phyloP scores from a whole-genome alignment of 176 grass and related monocot species.

The Carex kokanica region DNA sequence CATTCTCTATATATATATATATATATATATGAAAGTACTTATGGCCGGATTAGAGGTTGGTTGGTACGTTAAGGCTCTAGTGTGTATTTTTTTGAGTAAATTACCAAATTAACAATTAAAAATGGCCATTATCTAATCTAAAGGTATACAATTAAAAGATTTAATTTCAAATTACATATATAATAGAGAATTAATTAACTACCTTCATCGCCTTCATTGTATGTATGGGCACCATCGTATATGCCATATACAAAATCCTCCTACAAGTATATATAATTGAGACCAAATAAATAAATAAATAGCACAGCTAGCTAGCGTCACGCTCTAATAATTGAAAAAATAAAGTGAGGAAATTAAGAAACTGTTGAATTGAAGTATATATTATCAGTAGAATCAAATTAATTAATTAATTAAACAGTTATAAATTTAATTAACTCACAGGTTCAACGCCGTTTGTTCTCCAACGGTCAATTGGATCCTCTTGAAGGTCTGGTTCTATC shows the following conservation, averaged over 20 bases:
- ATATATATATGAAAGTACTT: too few species aligned
- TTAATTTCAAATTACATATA: constrained; percentile 14
- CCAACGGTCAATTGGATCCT: constrained; percentile 67
- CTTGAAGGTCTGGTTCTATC: constrained; percentile 77
- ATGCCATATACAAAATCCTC: constrained; percentile 77
- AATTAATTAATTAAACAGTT: too few species aligned
- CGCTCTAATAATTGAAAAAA: not conserved
- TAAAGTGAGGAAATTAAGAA: not conserved
- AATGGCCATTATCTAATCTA: not conserved
- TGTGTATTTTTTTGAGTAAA: not conserved
- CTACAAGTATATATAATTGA: constrained; percentile 31
- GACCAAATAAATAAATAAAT: not conserved
- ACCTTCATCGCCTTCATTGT: constrained; percentile 55
- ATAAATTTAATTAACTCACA: constrained; percentile 46
- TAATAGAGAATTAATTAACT: not conserved
- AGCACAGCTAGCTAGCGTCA: not conserved
- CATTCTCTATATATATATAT: too few species aligned
- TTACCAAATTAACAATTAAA: not conserved
- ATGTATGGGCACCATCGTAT: constrained; percentile 82
- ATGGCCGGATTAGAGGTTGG: not conserved
- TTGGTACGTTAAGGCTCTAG: not conserved
- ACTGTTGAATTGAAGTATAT: too few species aligned
- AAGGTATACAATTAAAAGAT: not conserved
- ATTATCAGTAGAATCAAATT: not conserved
- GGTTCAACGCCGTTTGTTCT: constrained; percentile 61